Base-by-base conservation (phyloP, 2,329 filamentous ascomycete species). In the Fusarium nisikadoi region DNA sequence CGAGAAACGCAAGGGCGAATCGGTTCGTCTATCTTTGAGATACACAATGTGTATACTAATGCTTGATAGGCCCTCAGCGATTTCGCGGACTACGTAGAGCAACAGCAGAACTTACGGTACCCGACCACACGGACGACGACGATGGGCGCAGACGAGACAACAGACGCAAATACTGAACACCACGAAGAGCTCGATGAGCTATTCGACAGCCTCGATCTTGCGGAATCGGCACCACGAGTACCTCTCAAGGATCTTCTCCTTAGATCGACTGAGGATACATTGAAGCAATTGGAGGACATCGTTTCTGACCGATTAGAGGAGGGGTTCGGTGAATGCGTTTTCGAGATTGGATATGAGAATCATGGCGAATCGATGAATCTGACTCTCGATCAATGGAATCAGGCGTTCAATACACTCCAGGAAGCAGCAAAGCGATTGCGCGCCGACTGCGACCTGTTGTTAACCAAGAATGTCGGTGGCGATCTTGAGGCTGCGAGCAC, bases 1-100 rank as follows among this genome's bases (percentile, higher is more conserved):
- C 78, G 95, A 97, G 83, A 90, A 93, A 81, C 92, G 94, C 75
- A 94, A 93, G 84, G 94, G 94, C 75, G 95, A 98, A 84, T 90
- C 93, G 68, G 94, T 95, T 88, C 68, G 88, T 66, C 35, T 42
- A 29, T 39, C 8, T 19, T 39, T 8, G 14, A 19, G 29, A 35
- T 16, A 19, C 19, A 11, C 6, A 13, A 35, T 35, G 14, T 10
- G 12, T 23, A 31, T 19, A 53, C 70, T 78, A 25, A 77, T 57
- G 14, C 35, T 33, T 33, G 53, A 19, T 54, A 88, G 87, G 95
- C 95, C 17, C 88, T 99, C 62, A 96, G 93, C 84, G 96, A 98
- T 77, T 99, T 99, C 80, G 94, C 95, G 81, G 96, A 99, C 78
- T 98, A 98, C 78, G 96, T 98, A 73, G 94, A 98, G 82, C 93